Base-by-base conservation (phyloP, 73 alveolate genomes). In the Halteria grandinella region DNA sequence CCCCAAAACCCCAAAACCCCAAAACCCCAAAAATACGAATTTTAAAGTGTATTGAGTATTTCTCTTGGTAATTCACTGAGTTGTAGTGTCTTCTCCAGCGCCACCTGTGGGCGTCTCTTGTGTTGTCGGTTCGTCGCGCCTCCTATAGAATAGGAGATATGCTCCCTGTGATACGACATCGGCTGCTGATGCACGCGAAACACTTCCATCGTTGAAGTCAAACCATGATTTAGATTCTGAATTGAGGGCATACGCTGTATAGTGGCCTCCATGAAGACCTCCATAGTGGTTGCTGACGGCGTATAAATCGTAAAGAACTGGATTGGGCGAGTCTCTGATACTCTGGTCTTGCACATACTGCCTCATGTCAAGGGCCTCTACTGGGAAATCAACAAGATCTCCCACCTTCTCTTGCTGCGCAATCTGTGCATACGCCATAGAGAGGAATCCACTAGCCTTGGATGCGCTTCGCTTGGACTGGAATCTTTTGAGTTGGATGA, bases 251-350 rank as follows among this genome's bases (percentile, higher is more conserved):
- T 69, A 91, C 10, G 99, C 99, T 37, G 98, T 95, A 63, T 96
- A 97, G 85, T 97, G 99, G 0, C 99, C 99, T 14, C 98, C 97
- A 47, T 97, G 87, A 33, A 95, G 78, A 44, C 98, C 87, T 37
- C 99, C 99, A 93, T 75, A 93, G 72, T 96, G 99, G 58, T 91
- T 92, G 34, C 97, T 81, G 40, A 96, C 89, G 5, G 99, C 99
- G 79, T 96, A 96, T 32, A 94, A 79, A 86, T 96, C 99, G 87
- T 96, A 96, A 24, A 78, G 47, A 11, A 63, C 36, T 43, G 91
- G 82, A 18, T 14, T 6, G 24, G 24, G 7, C 6, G 12, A 5
- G 11, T 80, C 97, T 51, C 80, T 80, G 29, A 83, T 89, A 50
- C 71, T 75, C 40, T 69, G 64, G n/a, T 7, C 11, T 11, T 36